Evolutionary conservation across 2,329 filamentous ascomycete species (phyloP).

Genomic region (Diaporthe australafricana): DNA sequence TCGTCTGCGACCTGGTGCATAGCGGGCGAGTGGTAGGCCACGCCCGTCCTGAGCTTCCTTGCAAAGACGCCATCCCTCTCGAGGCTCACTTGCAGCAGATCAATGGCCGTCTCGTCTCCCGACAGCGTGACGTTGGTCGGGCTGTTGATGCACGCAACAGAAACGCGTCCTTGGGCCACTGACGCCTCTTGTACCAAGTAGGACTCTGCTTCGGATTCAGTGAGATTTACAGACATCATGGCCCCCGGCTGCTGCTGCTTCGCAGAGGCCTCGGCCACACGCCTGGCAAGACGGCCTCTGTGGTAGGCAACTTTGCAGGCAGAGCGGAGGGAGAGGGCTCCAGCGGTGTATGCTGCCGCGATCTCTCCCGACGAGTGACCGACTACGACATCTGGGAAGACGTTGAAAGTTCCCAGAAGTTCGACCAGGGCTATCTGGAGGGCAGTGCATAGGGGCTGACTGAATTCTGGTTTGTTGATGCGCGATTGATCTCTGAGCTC

Average conservation of each 20-base stretch:
- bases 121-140: conserved; percentile 46
- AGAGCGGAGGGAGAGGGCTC: conserved; percentile 41
- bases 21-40: conserved; percentile 45
- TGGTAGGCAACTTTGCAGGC: conserved; percentile 49
- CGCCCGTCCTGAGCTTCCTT: conserved; percentile 44
- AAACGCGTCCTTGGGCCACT: conserved; percentile 40
- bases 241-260: too few species aligned
- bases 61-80: conserved; percentile 44
- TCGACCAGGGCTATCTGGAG: conserved; percentile 49
- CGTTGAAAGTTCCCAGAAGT: conserved; percentile 43
- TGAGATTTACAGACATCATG: too few species aligned
- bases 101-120: conserved; percentile 42
- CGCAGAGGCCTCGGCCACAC: too few species aligned
- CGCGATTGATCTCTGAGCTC: conserved; percentile 25
- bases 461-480: not conserved
- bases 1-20: not conserved
- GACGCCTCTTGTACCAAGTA: too few species aligned
- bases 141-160: conserved; percentile 49
- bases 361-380: conserved; percentile 53
- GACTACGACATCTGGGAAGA: conserved; percentile 44
- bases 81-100: conserved; percentile 41
- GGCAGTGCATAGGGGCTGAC: not conserved
- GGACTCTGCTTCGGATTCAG: too few species aligned
- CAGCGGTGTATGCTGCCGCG: conserved; percentile 49
- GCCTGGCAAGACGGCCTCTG: too few species aligned